These are phyloP conservation scores for Parastagonospora nodorum DNA, from an alignment of 2,329 filamentous ascomycete genomes.

Conservation along the genomic window DNA sequence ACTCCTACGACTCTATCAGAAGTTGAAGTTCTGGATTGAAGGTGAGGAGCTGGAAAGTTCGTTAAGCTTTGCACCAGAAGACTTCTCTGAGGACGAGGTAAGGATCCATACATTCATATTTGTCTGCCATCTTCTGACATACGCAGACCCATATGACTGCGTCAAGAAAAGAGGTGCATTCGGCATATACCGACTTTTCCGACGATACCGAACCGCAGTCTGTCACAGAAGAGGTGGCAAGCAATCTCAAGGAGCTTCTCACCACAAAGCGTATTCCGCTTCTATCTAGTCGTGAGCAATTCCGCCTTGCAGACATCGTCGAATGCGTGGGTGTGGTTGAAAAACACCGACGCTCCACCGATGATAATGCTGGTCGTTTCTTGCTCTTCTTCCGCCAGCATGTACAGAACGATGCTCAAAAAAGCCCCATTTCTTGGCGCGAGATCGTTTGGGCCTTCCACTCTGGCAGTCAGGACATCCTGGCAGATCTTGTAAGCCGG, in stretches of 20 bases:
- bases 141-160: conserved; percentile 44
- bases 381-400: conserved; percentile 87
- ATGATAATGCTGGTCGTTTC: conserved; percentile 86
- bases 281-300: conserved; percentile 83
- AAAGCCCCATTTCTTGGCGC: conserved; percentile 69
- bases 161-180: conserved; percentile 55
- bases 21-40: conserved; percentile 80
- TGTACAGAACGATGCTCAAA: conserved; percentile 66
- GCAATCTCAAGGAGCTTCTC: conserved; percentile 76
- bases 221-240: conserved; percentile 73
- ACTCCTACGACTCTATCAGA: conserved; percentile 72
- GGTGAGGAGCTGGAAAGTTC: conserved; percentile 82
- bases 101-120: conserved; percentile 6
- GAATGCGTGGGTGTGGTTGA: conserved; percentile 85
- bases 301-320: conserved; percentile 80
- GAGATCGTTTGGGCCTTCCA: conserved; percentile 88
- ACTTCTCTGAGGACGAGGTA: conserved; percentile 56
- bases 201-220: conserved; percentile 64
- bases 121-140: conserved; percentile 8
- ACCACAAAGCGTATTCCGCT: conserved; percentile 75
- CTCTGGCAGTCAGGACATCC: conserved; percentile 84
- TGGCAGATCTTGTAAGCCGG: conserved; percentile 78
- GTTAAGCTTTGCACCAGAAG: conserved; percentile 61
- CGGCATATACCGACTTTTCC: conserved; percentile 58
- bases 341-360: conserved; percentile 84